Conservation (phyloP, 352 stramenopile species). For the Thalassiosira ordinaria region DNA sequence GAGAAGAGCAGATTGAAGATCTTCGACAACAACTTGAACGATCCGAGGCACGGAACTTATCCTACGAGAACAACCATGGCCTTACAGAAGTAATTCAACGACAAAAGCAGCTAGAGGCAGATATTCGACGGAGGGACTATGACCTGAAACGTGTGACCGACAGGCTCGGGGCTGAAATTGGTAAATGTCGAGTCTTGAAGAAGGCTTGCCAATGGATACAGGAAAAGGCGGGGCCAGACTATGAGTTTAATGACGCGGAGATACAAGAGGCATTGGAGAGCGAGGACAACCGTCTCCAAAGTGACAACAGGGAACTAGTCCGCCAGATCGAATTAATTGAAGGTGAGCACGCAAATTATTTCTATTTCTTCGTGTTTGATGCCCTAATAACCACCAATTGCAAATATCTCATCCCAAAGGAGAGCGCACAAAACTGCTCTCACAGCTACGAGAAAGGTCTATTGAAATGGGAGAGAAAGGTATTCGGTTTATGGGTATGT, state of each 20-base stretch:
- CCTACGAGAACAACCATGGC: slow-evolving; percentile 79
- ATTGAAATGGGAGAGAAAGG: slow-evolving; percentile 76
- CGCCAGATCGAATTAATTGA: slow-evolving; percentile 76
- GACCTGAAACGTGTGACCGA: slow-evolving; percentile 68
- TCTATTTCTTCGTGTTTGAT: no score
- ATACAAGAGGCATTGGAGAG: slow-evolving; percentile 59
- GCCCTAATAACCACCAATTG: no score
- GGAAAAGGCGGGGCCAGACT: slow-evolving; percentile 63
- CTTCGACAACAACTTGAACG: slow-evolving; percentile 64
- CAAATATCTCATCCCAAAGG: no score
- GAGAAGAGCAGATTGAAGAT: slow-evolving; percentile 57
- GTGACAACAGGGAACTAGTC: slow-evolving; percentile 68
- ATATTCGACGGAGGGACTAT: slow-evolving; percentile 67
- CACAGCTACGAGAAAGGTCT: slow-evolving; percentile 65
- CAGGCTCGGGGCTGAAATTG: slow-evolving; percentile 57
- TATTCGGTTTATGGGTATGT: slow-evolving; percentile 74
- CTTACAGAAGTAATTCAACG: slow-evolving; percentile 63
- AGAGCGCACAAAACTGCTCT: slow-evolving; percentile 66
- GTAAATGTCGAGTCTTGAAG: slow-evolving; percentile 51
- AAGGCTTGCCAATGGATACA: slow-evolving; percentile 72
- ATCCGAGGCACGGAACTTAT: slow-evolving; percentile 66
- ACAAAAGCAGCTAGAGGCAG: slow-evolving; percentile 76
- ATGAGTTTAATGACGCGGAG: slow-evolving; percentile 67
- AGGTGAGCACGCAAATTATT: slow-evolving; percentile 33
- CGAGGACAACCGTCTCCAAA: slow-evolving; percentile 53